A percentile compares a stretch with the other conserved stretches of the same genome.
phyloP scores from a whole-genome alignment of 768 basidiomycete species.

The Rhodotorula babjevae region DNA sequence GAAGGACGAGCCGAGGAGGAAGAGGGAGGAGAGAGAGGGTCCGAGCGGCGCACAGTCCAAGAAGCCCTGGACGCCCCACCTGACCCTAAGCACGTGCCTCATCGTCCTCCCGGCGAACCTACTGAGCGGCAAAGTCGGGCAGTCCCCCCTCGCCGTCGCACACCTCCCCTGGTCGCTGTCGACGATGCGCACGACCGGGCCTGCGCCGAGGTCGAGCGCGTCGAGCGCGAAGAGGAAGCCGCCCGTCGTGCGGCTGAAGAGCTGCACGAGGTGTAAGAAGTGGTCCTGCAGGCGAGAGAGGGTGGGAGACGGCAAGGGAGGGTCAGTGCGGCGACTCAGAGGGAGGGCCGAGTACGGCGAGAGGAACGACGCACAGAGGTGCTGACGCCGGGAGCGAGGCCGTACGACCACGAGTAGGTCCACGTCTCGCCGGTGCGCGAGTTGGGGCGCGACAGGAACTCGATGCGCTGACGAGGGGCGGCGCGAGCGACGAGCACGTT shows the following conservation, averaged over 20 bases:
- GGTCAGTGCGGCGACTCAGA: no score
- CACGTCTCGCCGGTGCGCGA: conserved; percentile 2
- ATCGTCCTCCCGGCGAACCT: background rate
- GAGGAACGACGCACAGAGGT: no score
- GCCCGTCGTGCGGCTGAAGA: conserved; percentile 1
- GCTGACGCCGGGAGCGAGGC: no score
- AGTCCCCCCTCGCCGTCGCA: background rate
- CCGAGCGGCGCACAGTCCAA: background rate
- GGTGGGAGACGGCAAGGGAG: no score
- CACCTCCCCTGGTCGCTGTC: background rate
- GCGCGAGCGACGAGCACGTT: background rate
- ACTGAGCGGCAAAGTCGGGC: background rate
- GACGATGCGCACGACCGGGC: background rate
- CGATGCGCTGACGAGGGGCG: conserved; percentile 14
- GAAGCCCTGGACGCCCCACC: background rate
- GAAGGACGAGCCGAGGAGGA: no score
- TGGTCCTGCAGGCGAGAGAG: background rate
- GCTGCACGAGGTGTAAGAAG: conserved; percentile 14
- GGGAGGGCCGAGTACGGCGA: no score
- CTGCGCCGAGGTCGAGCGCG: background rate
- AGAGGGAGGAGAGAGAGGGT: background rate
- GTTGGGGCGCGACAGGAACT: conserved; percentile 15
- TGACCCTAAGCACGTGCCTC: background rate
- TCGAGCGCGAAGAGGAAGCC: background rate
- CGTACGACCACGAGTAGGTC: conserved; percentile 18